These are phyloP conservation scores for Cladosporium oxysporum DNA, from an alignment of 2,329 filamentous ascomycete species.

Conservation along the genomic window DNA sequence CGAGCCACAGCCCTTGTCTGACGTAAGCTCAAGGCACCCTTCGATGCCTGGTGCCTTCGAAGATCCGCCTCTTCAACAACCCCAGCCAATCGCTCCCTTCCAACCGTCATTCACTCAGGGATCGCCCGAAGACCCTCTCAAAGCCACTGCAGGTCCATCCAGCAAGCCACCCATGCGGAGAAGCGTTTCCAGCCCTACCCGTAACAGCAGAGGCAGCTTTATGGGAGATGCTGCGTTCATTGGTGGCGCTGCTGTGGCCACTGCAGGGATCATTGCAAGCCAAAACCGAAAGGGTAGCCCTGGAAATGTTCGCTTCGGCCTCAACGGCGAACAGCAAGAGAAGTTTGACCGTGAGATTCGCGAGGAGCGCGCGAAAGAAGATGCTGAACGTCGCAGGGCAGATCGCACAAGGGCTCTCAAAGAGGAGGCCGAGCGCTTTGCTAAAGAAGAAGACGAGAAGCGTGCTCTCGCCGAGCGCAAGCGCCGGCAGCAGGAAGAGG, in stretches of 20 bases:
- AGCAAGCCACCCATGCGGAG: conserved; percentile 43
- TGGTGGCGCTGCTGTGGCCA: conserved; percentile 43
- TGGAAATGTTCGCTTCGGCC: conserved; percentile 57
- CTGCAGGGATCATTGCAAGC: conserved; percentile 38
- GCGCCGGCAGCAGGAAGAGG: conserved; percentile 9
- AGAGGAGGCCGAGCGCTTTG: conserved; percentile 36
- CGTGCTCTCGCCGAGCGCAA: conserved; percentile 10
- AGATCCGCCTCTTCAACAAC: conserved; percentile 77
- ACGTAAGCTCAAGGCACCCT: conserved; percentile 54
- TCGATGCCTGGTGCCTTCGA: conserved; percentile 37
- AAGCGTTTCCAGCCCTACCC: conserved; percentile 35
- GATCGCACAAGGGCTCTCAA: conserved; percentile 39
- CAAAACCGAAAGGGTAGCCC: conserved; percentile 34
- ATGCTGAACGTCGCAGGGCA: conserved; percentile 33
- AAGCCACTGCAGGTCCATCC: conserved; percentile 2
- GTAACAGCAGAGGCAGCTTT: conserved; percentile 30
- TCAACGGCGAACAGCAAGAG: conserved; percentile 58
- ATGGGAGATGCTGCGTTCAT: conserved; percentile 45
- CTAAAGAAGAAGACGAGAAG: conserved; percentile 26
- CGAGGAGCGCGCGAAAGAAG: conserved; percentile 28
- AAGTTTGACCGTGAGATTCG: conserved; percentile 45
- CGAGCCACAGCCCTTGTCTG: conserved; percentile 66
- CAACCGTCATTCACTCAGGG: conserved; percentile 33
- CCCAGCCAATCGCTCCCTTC: conserved; percentile 75
- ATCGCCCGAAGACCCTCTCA: conserved; percentile 19